Percentiles rank a stretch among this genome's conserved stretches.
Conservation (phyloP, 768 basidiomycete species). For the Leccinum rimulosum region DNA sequence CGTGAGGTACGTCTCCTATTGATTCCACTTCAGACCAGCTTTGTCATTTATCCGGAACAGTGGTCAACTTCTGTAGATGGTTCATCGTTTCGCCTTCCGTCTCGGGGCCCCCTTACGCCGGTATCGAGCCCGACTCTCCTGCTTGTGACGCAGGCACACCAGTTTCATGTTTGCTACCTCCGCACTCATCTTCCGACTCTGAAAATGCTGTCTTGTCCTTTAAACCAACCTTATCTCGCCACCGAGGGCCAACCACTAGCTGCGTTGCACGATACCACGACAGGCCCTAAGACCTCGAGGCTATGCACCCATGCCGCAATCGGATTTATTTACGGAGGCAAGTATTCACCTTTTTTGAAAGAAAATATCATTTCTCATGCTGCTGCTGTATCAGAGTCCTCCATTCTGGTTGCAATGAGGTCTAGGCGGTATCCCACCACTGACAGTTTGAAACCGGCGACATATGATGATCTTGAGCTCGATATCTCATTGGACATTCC, state of each 20-base stretch:
- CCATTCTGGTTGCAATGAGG: slow-evolving; percentile 62
- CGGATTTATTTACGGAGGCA: slow-evolving; percentile 60
- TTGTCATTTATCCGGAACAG: slow-evolving; percentile 33
- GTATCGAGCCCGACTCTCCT: slow-evolving; percentile 54
- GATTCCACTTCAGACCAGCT: background rate
- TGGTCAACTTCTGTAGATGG: slow-evolving; percentile 50
- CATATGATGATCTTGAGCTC: slow-evolving; percentile 44
- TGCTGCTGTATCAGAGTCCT: slow-evolving; percentile 40
- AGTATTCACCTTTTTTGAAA: background rate
- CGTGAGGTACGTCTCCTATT: slow-evolving; percentile 51
- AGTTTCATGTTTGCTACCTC: slow-evolving; percentile 52
- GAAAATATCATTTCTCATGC: background rate
- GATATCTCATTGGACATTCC: slow-evolving; percentile 27
- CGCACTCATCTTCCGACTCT: slow-evolving; percentile 44
- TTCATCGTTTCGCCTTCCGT: slow-evolving; percentile 53
- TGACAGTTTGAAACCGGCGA: slow-evolving; percentile 25
- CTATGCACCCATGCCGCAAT: slow-evolving; percentile 60
- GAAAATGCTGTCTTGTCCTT: slow-evolving; percentile 48
- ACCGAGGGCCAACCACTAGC: slow-evolving; percentile 34
- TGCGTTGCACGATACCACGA: slow-evolving; percentile 28
- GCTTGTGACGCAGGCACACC: slow-evolving; percentile 63
- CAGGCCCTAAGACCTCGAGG: slow-evolving; percentile 38
- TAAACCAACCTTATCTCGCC: slow-evolving; percentile 41
- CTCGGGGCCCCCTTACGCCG: slow-evolving; percentile 54
- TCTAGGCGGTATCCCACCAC: slow-evolving; percentile 48